Conservation (phyloP, 768 basidiomycete species). For the Kondoa malvinella region DNA sequence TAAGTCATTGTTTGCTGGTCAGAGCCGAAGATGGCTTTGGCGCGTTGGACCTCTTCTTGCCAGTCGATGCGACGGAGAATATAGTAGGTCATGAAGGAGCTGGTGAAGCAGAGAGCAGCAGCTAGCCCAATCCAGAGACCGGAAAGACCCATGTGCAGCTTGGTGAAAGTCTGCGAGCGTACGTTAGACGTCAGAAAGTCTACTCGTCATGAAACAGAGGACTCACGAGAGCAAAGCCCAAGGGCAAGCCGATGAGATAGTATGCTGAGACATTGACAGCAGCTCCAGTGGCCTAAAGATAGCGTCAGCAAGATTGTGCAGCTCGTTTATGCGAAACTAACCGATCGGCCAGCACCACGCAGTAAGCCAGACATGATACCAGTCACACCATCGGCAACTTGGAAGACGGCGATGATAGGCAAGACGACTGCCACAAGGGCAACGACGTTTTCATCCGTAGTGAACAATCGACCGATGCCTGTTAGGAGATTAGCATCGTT, state of each 20-base stretch:
- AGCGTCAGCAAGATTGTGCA: neutral
- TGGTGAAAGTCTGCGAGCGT: conserved; percentile 22
- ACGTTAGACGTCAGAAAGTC: too few species aligned
- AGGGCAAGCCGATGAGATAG: conserved; percentile 1
- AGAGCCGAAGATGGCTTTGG: neutral
- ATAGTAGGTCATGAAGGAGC: neutral
- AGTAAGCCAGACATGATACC: conserved; percentile 60
- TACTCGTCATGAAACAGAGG: too few species aligned
- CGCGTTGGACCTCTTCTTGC: neutral
- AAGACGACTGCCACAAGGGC: conserved; percentile 49
- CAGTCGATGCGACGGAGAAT: neutral
- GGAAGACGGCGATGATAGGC: conserved; percentile 46
- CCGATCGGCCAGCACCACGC: conserved; percentile 65
- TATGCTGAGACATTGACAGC: conserved; percentile 21
- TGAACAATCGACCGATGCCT: conserved; percentile 59
- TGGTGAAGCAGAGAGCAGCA: conserved; percentile 19
- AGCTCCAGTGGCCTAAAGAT: conserved; percentile 16
- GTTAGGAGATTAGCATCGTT: neutral
- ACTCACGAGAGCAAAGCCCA: too few species aligned
- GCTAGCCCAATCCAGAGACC: conserved; percentile 27
- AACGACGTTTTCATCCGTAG: conserved; percentile 46
- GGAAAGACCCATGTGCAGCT: conserved; percentile 20
- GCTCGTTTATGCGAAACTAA: conserved; percentile 19
- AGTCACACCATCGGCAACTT: conserved; percentile 53
- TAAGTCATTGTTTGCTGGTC: neutral